Conservation (phyloP, 495 filamentous ascomycete species). For the Thermothielavioides terrestris region DNA sequence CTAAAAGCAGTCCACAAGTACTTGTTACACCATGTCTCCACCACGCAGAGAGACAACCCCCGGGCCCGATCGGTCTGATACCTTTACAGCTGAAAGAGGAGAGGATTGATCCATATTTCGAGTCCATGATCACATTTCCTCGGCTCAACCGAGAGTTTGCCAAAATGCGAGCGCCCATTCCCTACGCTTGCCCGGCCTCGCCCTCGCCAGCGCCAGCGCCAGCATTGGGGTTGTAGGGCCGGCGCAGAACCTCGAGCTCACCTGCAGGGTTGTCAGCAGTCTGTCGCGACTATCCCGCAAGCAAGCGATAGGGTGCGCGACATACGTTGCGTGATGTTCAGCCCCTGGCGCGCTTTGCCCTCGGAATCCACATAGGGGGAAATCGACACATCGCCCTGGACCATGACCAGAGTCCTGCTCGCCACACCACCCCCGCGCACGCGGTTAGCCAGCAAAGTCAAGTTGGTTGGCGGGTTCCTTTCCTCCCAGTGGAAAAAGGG, state of each 20-base stretch:
- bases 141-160: not conserved
- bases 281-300: not conserved
- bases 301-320: constrained; percentile 3
- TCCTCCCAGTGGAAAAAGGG: not conserved
- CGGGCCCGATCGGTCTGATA: not conserved
- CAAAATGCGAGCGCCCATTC: not conserved
- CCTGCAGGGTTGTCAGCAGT: constrained; percentile 30
- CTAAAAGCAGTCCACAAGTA: not conserved
- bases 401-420: constrained; percentile 54
- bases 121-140: not conserved
- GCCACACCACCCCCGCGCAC: not conserved
- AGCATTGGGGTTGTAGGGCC: constrained; percentile 4
- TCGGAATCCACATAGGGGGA: constrained; percentile 52
- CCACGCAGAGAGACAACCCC: not conserved
- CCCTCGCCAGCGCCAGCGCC: not conserved
- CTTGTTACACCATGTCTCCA: not conserved
- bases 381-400: constrained; percentile 66
- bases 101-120: not conserved
- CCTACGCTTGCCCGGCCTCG: not conserved
- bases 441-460: not conserved
- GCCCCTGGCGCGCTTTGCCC: constrained; percentile 44
- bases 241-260: constrained; percentile 45
- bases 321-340: constrained; percentile 71
- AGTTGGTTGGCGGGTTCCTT: not conserved
- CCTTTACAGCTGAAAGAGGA: not conserved